Evolutionary conservation across 1,284 basidiomycete genomes (phyloP), one percentile per base, ranked within the genome.

Genomic region (Moniliella sp.): DNA sequence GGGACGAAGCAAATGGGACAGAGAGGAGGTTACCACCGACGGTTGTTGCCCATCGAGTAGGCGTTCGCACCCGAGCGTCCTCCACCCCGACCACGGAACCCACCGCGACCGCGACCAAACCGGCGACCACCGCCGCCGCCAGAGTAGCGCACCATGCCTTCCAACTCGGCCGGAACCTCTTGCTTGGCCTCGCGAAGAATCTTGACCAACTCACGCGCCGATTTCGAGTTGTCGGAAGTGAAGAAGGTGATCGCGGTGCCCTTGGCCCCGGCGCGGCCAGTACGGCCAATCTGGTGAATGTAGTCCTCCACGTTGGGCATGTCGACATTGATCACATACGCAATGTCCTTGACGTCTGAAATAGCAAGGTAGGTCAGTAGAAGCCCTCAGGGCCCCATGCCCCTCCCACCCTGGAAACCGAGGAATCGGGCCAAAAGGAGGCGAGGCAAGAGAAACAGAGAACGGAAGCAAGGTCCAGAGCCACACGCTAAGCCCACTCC

Each of bases 181-280:
- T 83, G 75, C 61, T 86, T 86, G 30, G 83, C 81, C 64, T 97
- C 88, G 43, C 72, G 70, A 41, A 97, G 66, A 48, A 97, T 93
- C 45, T 65, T 69, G 36, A 94, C 67, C 10, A 97, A 71, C 57
- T 97, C 88, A 31, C 83, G 77, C 11, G 88, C 84, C 46, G 74
- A 75, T 67, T 88, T 91, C 37, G 80, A 76, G 64, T 88, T 93
- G 57, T 91, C 62, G 12, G 61, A 44, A 1, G 60, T 62, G 66
- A 97, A 88, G 70, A 88, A 94, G 9, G 84, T 93, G 66, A 80
- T 91, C 3, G 84, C 82, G 21, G 75, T 78, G 47, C 83, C 82
- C 62, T 73, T 83, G 67, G 55, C 48, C 32, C 68, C 68, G 18
- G 68, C 69, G 60, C 79, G 78, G 45, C 68, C 69, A 21, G 45